These are phyloP conservation scores for Ascodesmis nigricans DNA, from an alignment of 495 filamentous ascomycete species.

Conservation along the genomic window DNA sequence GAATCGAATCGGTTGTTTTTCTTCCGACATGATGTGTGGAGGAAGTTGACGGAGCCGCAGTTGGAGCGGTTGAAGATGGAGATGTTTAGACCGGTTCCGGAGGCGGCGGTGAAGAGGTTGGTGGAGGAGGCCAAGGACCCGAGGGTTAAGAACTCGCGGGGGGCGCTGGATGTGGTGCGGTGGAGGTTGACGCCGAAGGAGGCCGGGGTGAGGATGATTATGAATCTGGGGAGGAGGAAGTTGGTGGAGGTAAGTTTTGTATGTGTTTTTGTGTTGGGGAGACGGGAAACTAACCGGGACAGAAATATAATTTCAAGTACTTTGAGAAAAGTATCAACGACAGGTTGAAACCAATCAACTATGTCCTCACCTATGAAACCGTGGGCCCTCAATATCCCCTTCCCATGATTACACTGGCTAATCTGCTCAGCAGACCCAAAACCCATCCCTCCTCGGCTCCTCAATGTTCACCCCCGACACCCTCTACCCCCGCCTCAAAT, in stretches of 20 bases:
- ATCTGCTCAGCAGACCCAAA: conserved; percentile 23
- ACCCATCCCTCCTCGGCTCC: conserved; percentile 44
- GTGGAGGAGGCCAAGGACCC: conserved; percentile 47
- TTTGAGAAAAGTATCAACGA: conserved; percentile 60
- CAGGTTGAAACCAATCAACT: conserved; percentile 49
- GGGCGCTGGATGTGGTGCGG: no score
- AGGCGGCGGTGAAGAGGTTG: no score
- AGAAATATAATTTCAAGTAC: no score
- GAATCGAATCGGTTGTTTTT: conserved; percentile 73
- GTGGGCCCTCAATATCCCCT: conserved; percentile 19
- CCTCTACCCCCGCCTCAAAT: conserved; percentile 51
- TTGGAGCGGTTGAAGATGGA: conserved; percentile 42
- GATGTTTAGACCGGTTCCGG: conserved; percentile 74
- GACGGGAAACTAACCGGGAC: conserved; percentile 30
- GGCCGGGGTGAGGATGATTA: conserved; percentile 50
- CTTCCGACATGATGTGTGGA: conserved; percentile 88
- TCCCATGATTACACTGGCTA: conserved; percentile 6
- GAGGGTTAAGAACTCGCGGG: background rate
- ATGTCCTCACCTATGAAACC: conserved; percentile 59
- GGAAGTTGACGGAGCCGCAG: conserved; percentile 47
- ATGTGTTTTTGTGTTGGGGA: conserved; percentile 11
- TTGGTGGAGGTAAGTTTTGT: conserved; percentile 19
- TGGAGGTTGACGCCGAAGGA: conserved; percentile 18
- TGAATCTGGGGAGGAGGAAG: conserved; percentile 52
- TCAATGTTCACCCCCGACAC: conserved; percentile 64